Evolutionary conservation across 2,329 filamentous ascomycete species (phyloP).

Genomic region (Aureobasidium sp.): DNA sequence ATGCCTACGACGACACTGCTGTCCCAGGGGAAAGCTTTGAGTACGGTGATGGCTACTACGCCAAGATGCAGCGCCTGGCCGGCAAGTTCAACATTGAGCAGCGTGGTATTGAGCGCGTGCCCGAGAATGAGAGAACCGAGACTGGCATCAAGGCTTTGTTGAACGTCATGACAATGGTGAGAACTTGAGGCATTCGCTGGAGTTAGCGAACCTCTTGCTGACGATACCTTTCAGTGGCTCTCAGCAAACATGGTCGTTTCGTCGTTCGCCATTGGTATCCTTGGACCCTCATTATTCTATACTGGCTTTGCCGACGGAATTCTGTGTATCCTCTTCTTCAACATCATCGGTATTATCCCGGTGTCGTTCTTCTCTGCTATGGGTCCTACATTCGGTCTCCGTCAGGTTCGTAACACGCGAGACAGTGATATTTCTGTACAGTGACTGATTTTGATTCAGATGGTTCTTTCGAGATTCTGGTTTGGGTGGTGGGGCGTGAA

Average conservation of each 20-base stretch:
- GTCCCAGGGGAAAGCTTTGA: constrained; percentile 52
- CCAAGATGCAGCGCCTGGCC: constrained; percentile 53
- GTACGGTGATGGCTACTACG: constrained; percentile 47
- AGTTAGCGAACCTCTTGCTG: constrained; percentile 12
- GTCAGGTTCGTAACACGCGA: constrained; percentile 40
- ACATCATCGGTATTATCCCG: constrained; percentile 60
- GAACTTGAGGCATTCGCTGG: not conserved
- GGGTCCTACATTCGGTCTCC: constrained; percentile 62
- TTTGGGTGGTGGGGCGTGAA: constrained; percentile 65
- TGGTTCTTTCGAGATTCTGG: constrained; percentile 41
- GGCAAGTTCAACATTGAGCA: constrained; percentile 61
- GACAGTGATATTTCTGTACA: not conserved
- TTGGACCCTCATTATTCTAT: constrained; percentile 58
- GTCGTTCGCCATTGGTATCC: constrained; percentile 65
- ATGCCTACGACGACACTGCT: constrained; percentile 33
- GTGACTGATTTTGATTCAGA: not conserved
- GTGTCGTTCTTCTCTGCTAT: constrained; percentile 73
- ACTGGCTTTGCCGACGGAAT: constrained; percentile 67
- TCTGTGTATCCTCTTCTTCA: constrained; percentile 65
- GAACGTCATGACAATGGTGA: constrained; percentile 64
- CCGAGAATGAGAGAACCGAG: constrained; percentile 59
- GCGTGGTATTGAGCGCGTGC: constrained; percentile 67
- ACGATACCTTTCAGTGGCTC: constrained; percentile 50
- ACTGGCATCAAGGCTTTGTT: constrained; percentile 43
- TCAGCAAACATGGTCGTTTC: constrained; percentile 71